phyloP scores from a whole-genome alignment of 768 basidiomycete species.

The Lentinula sp. region DNA sequence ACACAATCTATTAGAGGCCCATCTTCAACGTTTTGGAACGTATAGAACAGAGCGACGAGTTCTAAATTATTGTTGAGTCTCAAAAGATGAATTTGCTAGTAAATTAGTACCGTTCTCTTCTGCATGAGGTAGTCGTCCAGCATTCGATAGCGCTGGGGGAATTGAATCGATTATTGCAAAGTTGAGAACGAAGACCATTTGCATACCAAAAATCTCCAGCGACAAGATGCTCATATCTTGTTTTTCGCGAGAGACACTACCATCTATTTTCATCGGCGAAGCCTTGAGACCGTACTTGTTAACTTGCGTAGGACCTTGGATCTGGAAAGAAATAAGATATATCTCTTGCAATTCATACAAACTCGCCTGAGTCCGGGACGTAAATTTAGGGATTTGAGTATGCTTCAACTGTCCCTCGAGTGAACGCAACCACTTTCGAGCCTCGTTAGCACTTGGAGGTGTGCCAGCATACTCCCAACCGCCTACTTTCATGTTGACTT shows the following conservation, averaged over 20 bases:
- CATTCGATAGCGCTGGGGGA: slow-evolving; percentile 50
- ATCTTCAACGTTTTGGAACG: slow-evolving; percentile 50
- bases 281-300: slow-evolving; percentile 65
- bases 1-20: slow-evolving; percentile 36
- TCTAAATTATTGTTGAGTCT: slow-evolving; percentile 19
- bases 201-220: slow-evolving; percentile 80
- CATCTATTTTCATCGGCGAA: slow-evolving; percentile 31
- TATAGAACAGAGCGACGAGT: slow-evolving; percentile 68
- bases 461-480: slow-evolving; percentile 80
- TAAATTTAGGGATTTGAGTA: background rate
- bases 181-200: background rate
- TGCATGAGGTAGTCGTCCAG: slow-evolving; percentile 57
- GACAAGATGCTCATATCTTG: slow-evolving; percentile 76
- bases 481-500: background rate
- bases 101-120: slow-evolving; percentile 36
- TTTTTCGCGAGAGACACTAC: slow-evolving; percentile 38
- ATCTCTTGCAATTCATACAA: background rate
- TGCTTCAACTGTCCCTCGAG: slow-evolving; percentile 18
- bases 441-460: slow-evolving; percentile 58
- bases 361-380: slow-evolving; percentile 47
- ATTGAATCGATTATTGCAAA: background rate
- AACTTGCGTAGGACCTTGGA: slow-evolving; percentile 70
- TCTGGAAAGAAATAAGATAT: slow-evolving; percentile 25
- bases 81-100: background rate
- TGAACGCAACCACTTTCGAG: slow-evolving; percentile 46